Evolutionary conservation across 164 flowering plant genomes (phyloP).

Genomic region (grape (Vitis vinifera)): DNA sequence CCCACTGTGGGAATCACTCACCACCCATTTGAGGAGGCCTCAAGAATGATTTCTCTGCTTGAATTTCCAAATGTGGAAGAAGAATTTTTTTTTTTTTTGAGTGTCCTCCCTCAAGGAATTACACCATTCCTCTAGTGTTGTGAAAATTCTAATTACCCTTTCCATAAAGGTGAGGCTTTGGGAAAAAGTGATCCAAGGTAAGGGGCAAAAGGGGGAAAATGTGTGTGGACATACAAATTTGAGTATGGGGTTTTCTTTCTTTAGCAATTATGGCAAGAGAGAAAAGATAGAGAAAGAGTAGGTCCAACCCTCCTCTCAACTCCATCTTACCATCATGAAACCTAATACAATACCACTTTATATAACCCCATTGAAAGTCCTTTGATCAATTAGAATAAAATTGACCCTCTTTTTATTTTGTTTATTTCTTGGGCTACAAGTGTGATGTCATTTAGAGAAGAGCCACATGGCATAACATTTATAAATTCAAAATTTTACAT

Average conservation of each 20-base stretch:
- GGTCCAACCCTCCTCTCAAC: conserved; percentile 18
- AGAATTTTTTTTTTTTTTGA: too few species aligned
- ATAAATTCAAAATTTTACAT: too few species aligned
- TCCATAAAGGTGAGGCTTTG: not conserved
- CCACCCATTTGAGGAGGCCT: too few species aligned
- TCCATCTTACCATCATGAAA: conserved; percentile 15
- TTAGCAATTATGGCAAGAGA: conserved; percentile 11
- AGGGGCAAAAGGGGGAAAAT: not conserved
- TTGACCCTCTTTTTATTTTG: conserved; percentile 8
- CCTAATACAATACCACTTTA: not conserved
- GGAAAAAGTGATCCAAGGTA: not conserved
- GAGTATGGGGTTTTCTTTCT: not conserved
- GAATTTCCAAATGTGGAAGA: too few species aligned
- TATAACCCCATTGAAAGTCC: conserved; percentile 10
- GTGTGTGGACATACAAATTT: not conserved
- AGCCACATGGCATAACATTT: too few species aligned
- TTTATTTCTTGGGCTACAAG: not conserved
- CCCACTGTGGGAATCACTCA: too few species aligned
- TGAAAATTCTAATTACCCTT: too few species aligned
- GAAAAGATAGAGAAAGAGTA: conserved; percentile 6
- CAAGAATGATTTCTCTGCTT: too few species aligned
- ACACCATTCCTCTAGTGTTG: too few species aligned
- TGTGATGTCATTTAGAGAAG: not conserved
- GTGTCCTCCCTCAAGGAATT: too few species aligned
- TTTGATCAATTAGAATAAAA: conserved; percentile 10